These are phyloP conservation scores for Saccharomyces hybrid DNA, from an alignment of 1,139 yeast species.

Conservation along the genomic window DNA sequence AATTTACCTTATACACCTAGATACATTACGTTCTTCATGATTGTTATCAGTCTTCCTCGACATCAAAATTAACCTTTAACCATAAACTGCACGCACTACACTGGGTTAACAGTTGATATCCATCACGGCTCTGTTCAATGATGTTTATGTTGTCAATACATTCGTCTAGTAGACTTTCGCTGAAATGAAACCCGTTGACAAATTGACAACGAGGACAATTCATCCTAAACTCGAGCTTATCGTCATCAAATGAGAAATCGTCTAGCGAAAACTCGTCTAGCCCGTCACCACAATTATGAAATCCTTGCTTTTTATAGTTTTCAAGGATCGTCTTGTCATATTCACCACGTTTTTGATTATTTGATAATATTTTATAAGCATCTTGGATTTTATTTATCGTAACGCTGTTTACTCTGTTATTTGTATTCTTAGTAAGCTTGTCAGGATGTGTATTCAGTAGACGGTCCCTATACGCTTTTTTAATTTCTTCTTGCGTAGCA, in stretches of 20 bases:
- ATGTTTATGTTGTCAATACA: conserved; percentile 51
- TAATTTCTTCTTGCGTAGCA: conserved; percentile 41
- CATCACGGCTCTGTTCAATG: conserved; percentile 38
- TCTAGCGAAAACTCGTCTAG: conserved; percentile 58
- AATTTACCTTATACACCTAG: too few relatives aligned
- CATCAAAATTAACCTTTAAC: conserved; percentile 56
- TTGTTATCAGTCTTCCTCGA: conserved; percentile 4
- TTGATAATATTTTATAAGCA: conserved; percentile 53
- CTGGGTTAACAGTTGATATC: conserved; percentile 64
- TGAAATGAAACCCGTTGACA: conserved; percentile 46
- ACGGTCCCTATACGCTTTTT: conserved; percentile 51
- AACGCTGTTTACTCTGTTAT: conserved; percentile 8
- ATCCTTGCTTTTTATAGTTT: conserved; percentile 41
- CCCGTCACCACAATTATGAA: conserved; percentile 53
- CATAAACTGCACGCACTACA: conserved; percentile 79
- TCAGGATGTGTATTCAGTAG: conserved; percentile 74
- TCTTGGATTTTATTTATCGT: conserved; percentile 42
- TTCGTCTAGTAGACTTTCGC: conserved; percentile 52
- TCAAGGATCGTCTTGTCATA: conserved; percentile 45
- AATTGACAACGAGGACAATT: conserved; percentile 72
- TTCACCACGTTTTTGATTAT: conserved; percentile 33
- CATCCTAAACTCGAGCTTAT: conserved; percentile 31
- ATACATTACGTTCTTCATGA: too few relatives aligned
- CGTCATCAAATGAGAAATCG: conserved; percentile 40
- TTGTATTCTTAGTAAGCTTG: conserved; percentile 35